phyloP scores from a whole-genome alignment of 148 eudicot genomes.

The Fagopyrum homotropicum region DNA sequence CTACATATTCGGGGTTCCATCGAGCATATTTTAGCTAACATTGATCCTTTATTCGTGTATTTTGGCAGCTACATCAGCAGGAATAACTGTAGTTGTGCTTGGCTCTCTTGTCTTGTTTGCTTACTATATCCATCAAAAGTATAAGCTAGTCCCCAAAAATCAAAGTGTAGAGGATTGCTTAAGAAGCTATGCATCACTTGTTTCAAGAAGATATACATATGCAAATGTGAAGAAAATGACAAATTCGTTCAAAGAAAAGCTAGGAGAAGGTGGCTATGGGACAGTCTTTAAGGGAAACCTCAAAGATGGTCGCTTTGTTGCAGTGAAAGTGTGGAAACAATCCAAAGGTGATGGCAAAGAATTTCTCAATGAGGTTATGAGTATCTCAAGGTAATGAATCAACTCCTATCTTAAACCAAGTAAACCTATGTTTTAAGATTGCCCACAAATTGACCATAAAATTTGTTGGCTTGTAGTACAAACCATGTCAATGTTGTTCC shows the following conservation, averaged over 20 bases:
- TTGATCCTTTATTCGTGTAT: too few relatives aligned
- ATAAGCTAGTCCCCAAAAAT: background rate
- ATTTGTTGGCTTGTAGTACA: background rate
- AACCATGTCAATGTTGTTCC: background rate
- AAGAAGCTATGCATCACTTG: background rate
- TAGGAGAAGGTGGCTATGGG: background rate
- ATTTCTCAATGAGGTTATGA: background rate
- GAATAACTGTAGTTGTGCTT: background rate
- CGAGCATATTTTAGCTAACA: too few relatives aligned
- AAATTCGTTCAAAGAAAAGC: background rate
- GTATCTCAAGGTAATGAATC: background rate
- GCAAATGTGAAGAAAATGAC: background rate
- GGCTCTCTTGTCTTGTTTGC: background rate
- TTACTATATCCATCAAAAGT: background rate
- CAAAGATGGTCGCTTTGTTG: background rate
- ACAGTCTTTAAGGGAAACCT: background rate
- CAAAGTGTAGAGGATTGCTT: background rate
- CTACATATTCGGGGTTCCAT: too few relatives aligned
- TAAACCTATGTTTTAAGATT: background rate
- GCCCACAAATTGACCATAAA: background rate
- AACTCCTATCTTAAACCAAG: background rate
- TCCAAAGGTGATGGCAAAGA: background rate
- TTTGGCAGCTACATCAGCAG: too few relatives aligned
- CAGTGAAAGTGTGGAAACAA: background rate
- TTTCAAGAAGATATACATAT: background rate